Evolutionary conservation across 768 basidiomycete genomes (phyloP).

Genomic region (Pleurotus cornucopiae): DNA sequence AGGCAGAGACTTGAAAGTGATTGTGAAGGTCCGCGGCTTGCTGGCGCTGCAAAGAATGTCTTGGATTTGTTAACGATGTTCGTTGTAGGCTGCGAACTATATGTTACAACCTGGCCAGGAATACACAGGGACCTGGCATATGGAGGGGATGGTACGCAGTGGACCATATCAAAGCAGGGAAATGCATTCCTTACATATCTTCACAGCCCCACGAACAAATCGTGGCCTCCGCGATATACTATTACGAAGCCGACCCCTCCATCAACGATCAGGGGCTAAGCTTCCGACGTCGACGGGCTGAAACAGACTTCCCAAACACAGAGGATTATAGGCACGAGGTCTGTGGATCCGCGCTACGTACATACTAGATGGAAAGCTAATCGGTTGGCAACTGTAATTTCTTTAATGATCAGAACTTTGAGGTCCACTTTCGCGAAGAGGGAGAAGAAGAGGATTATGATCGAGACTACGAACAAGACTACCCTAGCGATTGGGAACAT

Average conservation of each 20-base stretch:
- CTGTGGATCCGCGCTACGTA: background rate
- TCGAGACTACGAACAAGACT: background rate
- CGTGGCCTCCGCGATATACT: slow-evolving; percentile 13
- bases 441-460: background rate
- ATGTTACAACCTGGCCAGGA: slow-evolving; percentile 10
- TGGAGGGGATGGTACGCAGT: slow-evolving; percentile 13
- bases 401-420: background rate
- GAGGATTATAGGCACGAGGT: background rate
- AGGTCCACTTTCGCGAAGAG: background rate
- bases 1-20: background rate
- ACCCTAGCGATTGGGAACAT: background rate
- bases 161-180: background rate
- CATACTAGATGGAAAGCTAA: background rate
- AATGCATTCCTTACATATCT: too few species aligned
- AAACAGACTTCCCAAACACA: background rate
- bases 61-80: too few species aligned
- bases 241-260: slow-evolving; percentile 11
- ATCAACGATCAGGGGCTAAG: slow-evolving; percentile 11
- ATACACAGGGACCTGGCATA: slow-evolving; percentile 15
- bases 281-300: slow-evolving; percentile 2
- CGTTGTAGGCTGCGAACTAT: slow-evolving; percentile 14
- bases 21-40: background rate
- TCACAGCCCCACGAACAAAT: slow-evolving; percentile 14
- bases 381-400: background rate
- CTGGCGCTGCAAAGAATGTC: too few species aligned